Base-by-base conservation (phyloP, 805 yeast species). In the Candida manassasensis region DNA sequence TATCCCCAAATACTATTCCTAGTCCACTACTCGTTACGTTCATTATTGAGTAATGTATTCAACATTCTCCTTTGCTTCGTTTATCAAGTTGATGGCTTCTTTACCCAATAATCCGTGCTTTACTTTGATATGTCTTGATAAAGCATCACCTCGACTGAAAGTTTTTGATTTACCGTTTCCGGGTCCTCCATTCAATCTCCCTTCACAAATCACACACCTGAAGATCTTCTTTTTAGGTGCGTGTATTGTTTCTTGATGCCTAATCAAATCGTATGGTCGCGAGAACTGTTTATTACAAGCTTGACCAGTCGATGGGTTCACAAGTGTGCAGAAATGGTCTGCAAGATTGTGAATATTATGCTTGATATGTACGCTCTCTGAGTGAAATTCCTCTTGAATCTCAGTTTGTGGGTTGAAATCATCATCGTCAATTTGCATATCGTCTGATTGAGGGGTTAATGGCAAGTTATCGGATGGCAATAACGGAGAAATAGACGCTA, bases 221-320 rank as follows among this genome's bases (percentile, higher is more conserved):
- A 61, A 67, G 14, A 67, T 63, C 53, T 67, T 67, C 61, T 67
- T 67, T 49, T 61, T 61, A 5, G 67, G 37, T 1, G 73, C 71
- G 44, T 67, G 73, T n/a, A 67, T 64, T n/a, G 73, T 67, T 42
- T 67, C 71, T 49, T 67, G 71, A 47, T 67, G 73, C 39, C 73
- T 58, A 14, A 67, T 63, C 44, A 67, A 55, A 47, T 67, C 73
- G 40, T 67, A 67, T 12, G 73, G 71, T 52, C 98, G 76, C 12
- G 97, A 87, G 53, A 90, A 90, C 50, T 79, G 79, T 61, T 84
- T 84, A 47, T 72, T 63, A 59, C 96, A 86, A 16, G 77, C 75
- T 42, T 66, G 53, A 12, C 83, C 79, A 0, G 84, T 76, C 18
- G 73, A 53, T 4, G 85, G 82, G 47, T 78, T 78, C 7, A 71